Percentiles rank a stretch among this genome's conserved stretches.
phyloP scores from a whole-genome alignment of 495 filamentous ascomycete species.

The Pyronema omphalodes region DNA sequence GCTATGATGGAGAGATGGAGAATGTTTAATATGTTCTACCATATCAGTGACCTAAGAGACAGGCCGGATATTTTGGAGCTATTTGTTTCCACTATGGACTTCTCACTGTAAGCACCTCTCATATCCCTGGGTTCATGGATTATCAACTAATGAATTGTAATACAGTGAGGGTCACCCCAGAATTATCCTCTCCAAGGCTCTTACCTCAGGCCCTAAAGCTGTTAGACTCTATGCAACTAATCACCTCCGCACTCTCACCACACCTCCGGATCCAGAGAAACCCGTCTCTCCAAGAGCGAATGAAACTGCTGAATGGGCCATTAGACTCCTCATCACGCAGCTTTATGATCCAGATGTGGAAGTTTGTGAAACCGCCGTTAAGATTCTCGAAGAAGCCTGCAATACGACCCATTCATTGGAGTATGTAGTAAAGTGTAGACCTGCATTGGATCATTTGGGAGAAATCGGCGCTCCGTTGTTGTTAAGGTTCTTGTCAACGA shows the following conservation, averaged over 20 bases:
- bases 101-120: constrained; percentile 37
- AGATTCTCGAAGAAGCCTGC: constrained; percentile 92
- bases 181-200: constrained; percentile 78
- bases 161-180: constrained; percentile 58
- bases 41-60: constrained; percentile 77
- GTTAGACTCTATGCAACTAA: constrained; percentile 22
- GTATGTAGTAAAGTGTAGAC: constrained; percentile 88
- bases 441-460: constrained; percentile 87
- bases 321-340: constrained; percentile 86
- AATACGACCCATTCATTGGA: constrained; percentile 77
- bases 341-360: constrained; percentile 93
- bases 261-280: constrained; percentile 10
- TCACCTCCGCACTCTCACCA: constrained; percentile 22
- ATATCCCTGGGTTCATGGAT: background rate
- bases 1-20: constrained; percentile 89
- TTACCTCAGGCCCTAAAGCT: constrained; percentile 78
- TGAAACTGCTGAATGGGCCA: constrained; percentile 71
- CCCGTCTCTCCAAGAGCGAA: constrained; percentile 14
- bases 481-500: constrained; percentile 83
- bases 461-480: constrained; percentile 92
- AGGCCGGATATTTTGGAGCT: constrained; percentile 79
- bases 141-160: background rate
- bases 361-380: constrained; percentile 87
- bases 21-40: constrained; percentile 98
- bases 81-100: constrained; percentile 79